A percentile compares a stretch with the other conserved stretches of the same genome.
These are phyloP conservation scores for Stygiomarasmius scandens DNA, from an alignment of 1,284 basidiomycete species.

Conservation along the genomic window DNA sequence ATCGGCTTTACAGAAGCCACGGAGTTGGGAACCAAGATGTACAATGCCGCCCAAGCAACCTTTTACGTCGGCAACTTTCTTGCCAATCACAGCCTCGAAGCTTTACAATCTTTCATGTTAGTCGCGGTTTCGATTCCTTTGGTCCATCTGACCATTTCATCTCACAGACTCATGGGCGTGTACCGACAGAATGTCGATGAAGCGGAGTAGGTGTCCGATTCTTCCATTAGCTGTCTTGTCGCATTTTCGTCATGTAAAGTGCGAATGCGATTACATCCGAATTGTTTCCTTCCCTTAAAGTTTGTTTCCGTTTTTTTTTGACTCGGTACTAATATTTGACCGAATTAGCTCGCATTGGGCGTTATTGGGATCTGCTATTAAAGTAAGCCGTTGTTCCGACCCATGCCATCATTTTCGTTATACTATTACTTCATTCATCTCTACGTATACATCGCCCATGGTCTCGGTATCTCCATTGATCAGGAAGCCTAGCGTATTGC, in stretches of 20 bases:
- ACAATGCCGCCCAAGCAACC: conserved; percentile 27
- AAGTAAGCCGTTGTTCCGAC: conserved; percentile 12
- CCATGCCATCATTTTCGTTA: not conserved
- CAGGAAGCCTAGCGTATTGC: no score
- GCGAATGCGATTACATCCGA: no score
- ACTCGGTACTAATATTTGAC: not conserved
- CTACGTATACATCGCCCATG: not conserved
- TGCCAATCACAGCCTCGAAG: conserved; percentile 25
- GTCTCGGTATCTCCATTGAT: not conserved
- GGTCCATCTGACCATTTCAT: not conserved
- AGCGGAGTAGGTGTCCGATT: conserved; percentile 21
- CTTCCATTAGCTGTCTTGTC: no score
- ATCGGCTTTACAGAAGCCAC: conserved; percentile 17
- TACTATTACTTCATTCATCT: not conserved
- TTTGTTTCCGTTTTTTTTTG: not conserved
- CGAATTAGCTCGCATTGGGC: conserved; percentile 25
- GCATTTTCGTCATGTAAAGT: no score
- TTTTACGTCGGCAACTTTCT: conserved; percentile 25
- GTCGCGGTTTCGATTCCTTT: conserved; percentile 3
- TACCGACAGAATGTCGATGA: conserved; percentile 30
- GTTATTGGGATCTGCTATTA: conserved; percentile 25
- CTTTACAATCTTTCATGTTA: conserved; percentile 26
- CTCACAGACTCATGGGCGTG: conserved; percentile 25
- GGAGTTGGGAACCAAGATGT: conserved; percentile 23
- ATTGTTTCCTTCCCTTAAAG: no score